Percentiles rank a stretch among this genome's conserved stretches.
phyloP scores from a whole-genome alignment of 495 filamentous ascomycete genomes.

The Aspergillus sclerotiicarbonarius region DNA sequence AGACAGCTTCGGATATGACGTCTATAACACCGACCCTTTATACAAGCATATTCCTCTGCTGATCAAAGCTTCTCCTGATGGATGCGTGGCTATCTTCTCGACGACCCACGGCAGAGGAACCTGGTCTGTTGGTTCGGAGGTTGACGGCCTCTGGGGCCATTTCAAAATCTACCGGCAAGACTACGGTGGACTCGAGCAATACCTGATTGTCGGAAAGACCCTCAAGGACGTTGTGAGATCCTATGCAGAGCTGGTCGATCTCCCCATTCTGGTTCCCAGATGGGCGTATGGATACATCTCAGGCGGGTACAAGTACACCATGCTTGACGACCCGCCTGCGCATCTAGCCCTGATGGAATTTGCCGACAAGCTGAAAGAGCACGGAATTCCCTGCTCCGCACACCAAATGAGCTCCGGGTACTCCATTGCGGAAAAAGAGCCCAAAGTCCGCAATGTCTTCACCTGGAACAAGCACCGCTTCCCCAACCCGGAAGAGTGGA shows the following conservation, averaged over 20 bases:
- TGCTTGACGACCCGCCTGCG: conserved; percentile 61
- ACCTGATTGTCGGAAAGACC: conserved; percentile 63
- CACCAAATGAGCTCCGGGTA: conserved; percentile 73
- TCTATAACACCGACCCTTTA: conserved; percentile 65
- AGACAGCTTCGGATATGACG: conserved; percentile 69
- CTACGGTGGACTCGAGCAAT: conserved; percentile 67
- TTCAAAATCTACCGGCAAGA: conserved; percentile 71
- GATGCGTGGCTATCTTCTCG: conserved; percentile 64
- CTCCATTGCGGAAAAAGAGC: conserved; percentile 61
- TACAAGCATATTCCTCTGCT: conserved; percentile 72
- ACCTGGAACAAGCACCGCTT: conserved; percentile 68
- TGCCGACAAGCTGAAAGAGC: conserved; percentile 54
- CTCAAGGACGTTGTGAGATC: conserved; percentile 60
- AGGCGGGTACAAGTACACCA: conserved; percentile 68
- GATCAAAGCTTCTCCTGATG: conserved; percentile 58
- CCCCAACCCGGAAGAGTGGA: conserved; percentile 61
- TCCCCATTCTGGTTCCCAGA: conserved; percentile 61
- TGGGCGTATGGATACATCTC: conserved; percentile 70
- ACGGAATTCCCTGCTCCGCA: conserved; percentile 68
- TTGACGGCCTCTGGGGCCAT: conserved; percentile 68
- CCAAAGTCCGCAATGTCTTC: conserved; percentile 68
- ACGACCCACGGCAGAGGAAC: conserved; percentile 59
- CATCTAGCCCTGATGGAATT: conserved; percentile 57
- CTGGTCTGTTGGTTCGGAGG: conserved; percentile 67
- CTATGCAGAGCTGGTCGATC: conserved; percentile 65